phyloP scores from a whole-genome alignment of 208 protist genomes.

The Trypanosoma cruzi region DNA sequence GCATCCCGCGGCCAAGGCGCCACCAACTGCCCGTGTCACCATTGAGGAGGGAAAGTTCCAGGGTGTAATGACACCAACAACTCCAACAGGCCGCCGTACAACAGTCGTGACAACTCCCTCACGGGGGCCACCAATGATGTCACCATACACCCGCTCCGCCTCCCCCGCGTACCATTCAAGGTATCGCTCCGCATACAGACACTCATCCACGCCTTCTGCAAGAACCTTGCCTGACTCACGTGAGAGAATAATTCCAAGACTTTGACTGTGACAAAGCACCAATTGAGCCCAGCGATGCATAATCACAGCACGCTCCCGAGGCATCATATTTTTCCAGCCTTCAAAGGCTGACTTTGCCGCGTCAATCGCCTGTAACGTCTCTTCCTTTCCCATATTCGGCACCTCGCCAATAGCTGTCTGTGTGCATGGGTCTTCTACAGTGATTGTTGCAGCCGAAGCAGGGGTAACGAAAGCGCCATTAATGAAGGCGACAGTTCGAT shows the following conservation, averaged over 20 bases:
- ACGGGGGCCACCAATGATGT: conserved; percentile 65
- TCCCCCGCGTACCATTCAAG: conserved; percentile 91
- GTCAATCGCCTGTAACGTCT: conserved; percentile 61
- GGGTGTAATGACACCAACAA: conserved; percentile 89
- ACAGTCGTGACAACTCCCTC: conserved; percentile 60
- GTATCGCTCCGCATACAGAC: conserved; percentile 60
- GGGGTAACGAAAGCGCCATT: conserved; percentile 57
- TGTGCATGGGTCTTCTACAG: conserved; percentile 83
- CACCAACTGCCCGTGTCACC: conserved; percentile 74
- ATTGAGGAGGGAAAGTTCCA: conserved; percentile 94
- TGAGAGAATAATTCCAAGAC: conserved; percentile 64
- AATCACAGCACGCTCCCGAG: conserved; percentile 55
- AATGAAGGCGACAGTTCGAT: conserved; percentile 59
- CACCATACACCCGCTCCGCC: conserved; percentile 80
- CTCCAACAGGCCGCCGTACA: conserved; percentile 80
- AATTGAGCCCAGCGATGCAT: conserved; percentile 71
- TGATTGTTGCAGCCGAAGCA: conserved; percentile 28
- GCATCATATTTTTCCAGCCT: conserved; percentile 63
- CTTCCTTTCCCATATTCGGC: conserved; percentile 47
- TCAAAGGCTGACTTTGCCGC: conserved; percentile 62
- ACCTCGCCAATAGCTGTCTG: conserved; percentile 60
- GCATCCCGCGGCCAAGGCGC: conserved; percentile 91
- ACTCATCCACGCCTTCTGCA: conserved; percentile 71
- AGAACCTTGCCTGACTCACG: conserved; percentile 86
- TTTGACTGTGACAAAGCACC: conserved; percentile 46